Base-by-base conservation (phyloP, 768 basidiomycete species). In the Lentinula lateritia region DNA sequence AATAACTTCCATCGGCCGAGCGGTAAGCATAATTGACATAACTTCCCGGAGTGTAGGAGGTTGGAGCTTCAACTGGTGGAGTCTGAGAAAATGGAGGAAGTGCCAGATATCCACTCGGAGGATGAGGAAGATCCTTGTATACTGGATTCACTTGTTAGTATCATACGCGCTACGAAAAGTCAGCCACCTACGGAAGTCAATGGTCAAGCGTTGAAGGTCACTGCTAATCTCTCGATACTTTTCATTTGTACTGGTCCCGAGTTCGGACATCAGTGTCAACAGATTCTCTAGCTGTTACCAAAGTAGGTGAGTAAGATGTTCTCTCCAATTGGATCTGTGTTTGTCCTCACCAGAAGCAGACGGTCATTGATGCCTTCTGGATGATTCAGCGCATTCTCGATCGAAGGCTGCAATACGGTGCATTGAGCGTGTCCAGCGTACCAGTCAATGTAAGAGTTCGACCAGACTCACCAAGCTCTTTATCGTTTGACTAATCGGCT, bases 121-220 rank as follows among this genome's bases (percentile, higher is more conserved):
- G 90, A 64, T 91, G 91, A 3, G 90, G 89, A 39, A 93, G 81
- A 71, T 92, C 92, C 63, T 88, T 85, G 77, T 87, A 92, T 45
- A 92, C 88, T 89, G 70, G 35, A 52, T 59, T 61, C 39, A 58
- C 66, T 62, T 63, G 36, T 65, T 57, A 66, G 52, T 42, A 46
- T 58, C 46, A 45, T 42, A 59, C 34, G 48, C 39, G 58, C 53
- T 60, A 50, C 52, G 50, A 20, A 42, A 39, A 45, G 62, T 54
- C 62, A 61, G n/a, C 28, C n/a, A 76, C 87, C 68, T 68, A 90
- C 89, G 75, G 52, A 86, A 71, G 59, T 73, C 75, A 48, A 90
- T 84, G 60, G 83, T 75, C 58, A 73, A 60, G 53, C 80, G 71
- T 66, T 90, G 82, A 12, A 86, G 66, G 61, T 73, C 71, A 54